Base-by-base conservation (phyloP, 129 eudicot genomes). In the Artemisia annua region DNA sequence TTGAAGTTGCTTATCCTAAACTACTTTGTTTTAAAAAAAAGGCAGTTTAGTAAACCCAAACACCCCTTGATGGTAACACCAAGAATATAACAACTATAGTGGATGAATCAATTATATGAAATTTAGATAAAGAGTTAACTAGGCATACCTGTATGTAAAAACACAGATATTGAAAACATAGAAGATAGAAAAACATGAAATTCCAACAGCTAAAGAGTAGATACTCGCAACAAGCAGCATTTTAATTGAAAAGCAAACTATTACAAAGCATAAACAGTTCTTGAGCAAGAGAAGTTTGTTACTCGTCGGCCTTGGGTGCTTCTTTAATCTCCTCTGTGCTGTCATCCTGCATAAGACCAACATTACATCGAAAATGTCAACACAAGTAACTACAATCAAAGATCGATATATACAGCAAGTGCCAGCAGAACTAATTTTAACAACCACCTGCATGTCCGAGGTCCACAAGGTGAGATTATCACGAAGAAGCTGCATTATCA, bases 381-480 rank as follows among this genome's bases (percentile, higher is more conserved):
- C 24, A 69, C 18, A 46, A n/a, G n/a, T n/a, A n/a, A 50, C 51
- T 17, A 64, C 11, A 57, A 57, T 8, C 0, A 16, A 61, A 52
- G 63, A 17, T 19, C 13, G 12, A 39, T 39, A 28, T 5, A 30
- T 5, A 62, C 67, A 62, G 22, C 18, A 62, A 14, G 44, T 14
- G 32, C 11, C n/a, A 0, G 5, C 3, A 62, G 12, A 64, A 6
- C 44, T 11, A 32, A 54, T 28, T 11, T 12, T 60, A 28, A 49
- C 4, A 75, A 81, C 4, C 65, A 87, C 96, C 96, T 86, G 96
- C 96, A 89, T 89, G 66, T 89, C 96, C 3, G 96, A 89, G 75
- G 96, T 89, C 96, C 96, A 89, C 77, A 89, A 82, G 50, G 96
- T 89, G 81, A 89, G 89, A 79, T 89, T 89, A 68, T 89, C 96